Evolutionary conservation across 2,329 filamentous ascomycete genomes (phyloP).

Genomic region (Podosphaera fusca): DNA sequence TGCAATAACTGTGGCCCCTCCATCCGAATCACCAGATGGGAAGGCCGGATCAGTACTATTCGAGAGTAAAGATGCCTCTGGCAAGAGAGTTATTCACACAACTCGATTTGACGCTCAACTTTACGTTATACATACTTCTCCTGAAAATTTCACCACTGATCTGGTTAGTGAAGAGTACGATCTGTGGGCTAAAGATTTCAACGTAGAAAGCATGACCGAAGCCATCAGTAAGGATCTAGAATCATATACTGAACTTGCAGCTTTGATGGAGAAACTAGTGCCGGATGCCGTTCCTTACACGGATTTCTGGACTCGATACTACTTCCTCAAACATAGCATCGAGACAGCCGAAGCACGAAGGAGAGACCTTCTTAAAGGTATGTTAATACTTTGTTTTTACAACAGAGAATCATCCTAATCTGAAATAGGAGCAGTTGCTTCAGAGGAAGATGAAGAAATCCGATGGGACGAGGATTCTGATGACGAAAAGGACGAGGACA

Average conservation of each 20-base stretch:
- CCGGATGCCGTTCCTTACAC: conserved; percentile 75
- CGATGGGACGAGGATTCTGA: conserved; percentile 44
- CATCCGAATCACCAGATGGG: conserved; percentile 25
- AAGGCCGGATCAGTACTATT: conserved; percentile 51
- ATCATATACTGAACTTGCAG: conserved; percentile 63
- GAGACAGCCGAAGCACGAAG: conserved; percentile 80
- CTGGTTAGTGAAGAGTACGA: conserved; percentile 54
- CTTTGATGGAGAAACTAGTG: conserved; percentile 90
- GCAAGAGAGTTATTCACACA: conserved; percentile 83
- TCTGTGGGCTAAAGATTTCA: conserved; percentile 49
- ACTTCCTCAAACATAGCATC: conserved; percentile 78
- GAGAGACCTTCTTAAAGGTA: conserved; percentile 78
- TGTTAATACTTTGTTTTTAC: conserved; percentile 9
- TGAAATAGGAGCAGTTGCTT: conserved; percentile 29
- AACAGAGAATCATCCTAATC: conserved; percentile 4
- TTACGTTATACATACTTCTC: conserved; percentile 75
- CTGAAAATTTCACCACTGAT: conserved; percentile 65
- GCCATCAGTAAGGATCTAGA: conserved; percentile 63
- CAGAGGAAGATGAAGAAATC: conserved; percentile 36
- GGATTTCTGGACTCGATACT: conserved; percentile 86
- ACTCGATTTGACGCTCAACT: conserved; percentile 88
- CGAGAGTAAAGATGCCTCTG: conserved; percentile 75
- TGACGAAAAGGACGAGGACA: conserved; percentile 28
- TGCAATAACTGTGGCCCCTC: conserved; percentile 69
- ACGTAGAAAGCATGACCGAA: conserved; percentile 63